Base-by-base conservation (phyloP, 2,329 filamentous ascomycete species). In the Apiospora saccharicola region DNA sequence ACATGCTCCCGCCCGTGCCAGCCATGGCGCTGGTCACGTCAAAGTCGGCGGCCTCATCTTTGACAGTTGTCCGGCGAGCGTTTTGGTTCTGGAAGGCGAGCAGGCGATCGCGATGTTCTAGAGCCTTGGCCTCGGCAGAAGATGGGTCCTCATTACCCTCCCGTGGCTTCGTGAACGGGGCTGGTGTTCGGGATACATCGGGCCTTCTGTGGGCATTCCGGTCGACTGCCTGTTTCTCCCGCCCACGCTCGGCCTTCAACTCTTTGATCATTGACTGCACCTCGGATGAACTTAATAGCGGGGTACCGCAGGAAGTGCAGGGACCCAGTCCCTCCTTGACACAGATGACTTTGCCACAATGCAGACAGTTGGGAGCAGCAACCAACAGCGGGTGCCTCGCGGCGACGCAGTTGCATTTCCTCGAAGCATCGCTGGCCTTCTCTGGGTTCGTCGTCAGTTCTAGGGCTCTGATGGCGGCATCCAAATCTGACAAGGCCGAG, bases 341-440 rank as follows among this genome's bases (percentile, higher is more conserved):
- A 81, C 96, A 99, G 71, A 98, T 92, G 16, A 99, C 94, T 81
- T 98, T 98, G 73, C 96, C 96, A 78, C 96, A 99, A 64, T 89
- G 92, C 22, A 97, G 85, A 80, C 96, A 99, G 80, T 98, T 99
- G 0, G 96, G 96, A 0, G 95, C 95, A 0, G 96, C 95, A n/a
- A 90, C 90, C 64, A 98, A 92, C 3, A 98, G 88, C 0, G 96
- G 94, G 81, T 99, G 96, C 1, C 94, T 90, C 0, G 93, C 91
- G 0, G 94, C 96, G 78, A 97, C 94, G 81, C 96, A 99, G 77
- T 93, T 93, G 82, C 96, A 99, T 71, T 90, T 91, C 8, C 93
- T 89, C 69, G 90, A 87, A 13, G 85, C 84, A 37, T 90, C 85
- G 10, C 84, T 85, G 51, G 86, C 83, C 34, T 95, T 83, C 0